Evolutionary conservation across 1,284 basidiomycete genomes (phyloP).

Genomic region (Tausonia pullulans): DNA sequence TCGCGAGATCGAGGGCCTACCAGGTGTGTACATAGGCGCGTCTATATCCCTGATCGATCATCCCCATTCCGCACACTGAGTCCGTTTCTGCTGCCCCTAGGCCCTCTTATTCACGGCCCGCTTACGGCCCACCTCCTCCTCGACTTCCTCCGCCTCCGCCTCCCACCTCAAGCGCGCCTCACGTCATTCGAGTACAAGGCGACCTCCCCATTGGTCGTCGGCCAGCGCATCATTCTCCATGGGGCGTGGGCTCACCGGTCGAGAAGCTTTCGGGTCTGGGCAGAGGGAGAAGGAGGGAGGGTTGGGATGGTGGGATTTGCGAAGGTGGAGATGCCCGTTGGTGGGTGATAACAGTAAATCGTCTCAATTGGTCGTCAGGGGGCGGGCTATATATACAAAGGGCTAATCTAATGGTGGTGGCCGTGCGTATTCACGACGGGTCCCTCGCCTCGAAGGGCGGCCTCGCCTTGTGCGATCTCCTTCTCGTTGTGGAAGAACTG

Average conservation of each 20-base stretch:
- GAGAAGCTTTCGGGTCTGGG: slow-evolving; percentile 39
- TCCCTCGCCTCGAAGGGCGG: slow-evolving; percentile 1
- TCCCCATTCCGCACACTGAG: background rate
- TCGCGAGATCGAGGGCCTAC: slow-evolving; percentile 55
- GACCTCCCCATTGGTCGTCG: slow-evolving; percentile 57
- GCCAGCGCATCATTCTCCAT: slow-evolving; percentile 45
- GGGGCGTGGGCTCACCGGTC: slow-evolving; percentile 36
- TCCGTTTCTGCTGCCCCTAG: slow-evolving; percentile 30
- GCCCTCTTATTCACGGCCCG: slow-evolving; percentile 70
- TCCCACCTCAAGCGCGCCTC: slow-evolving; percentile 27
- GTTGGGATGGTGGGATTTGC: slow-evolving; percentile 55
- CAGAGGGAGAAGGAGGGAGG: slow-evolving; percentile 46
- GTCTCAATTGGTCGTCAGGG: background rate
- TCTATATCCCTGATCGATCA: too few relatives aligned
- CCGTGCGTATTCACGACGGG: too few relatives aligned
- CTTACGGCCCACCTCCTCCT: slow-evolving; percentile 65
- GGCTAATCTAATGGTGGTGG: too few relatives aligned
- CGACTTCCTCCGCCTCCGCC: slow-evolving; percentile 36
- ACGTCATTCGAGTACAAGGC: slow-evolving; percentile 59
- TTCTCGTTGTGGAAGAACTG: slow-evolving; percentile 3
- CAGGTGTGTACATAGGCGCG: slow-evolving; percentile 40
- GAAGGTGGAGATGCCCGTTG: too few relatives aligned
- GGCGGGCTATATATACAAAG: too few relatives aligned
- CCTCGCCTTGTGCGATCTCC: background rate
- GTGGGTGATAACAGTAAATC: slow-evolving; percentile 17